phyloP scores from a whole-genome alignment of 163 green algal genomes.

The Picocystis sp. region DNA sequence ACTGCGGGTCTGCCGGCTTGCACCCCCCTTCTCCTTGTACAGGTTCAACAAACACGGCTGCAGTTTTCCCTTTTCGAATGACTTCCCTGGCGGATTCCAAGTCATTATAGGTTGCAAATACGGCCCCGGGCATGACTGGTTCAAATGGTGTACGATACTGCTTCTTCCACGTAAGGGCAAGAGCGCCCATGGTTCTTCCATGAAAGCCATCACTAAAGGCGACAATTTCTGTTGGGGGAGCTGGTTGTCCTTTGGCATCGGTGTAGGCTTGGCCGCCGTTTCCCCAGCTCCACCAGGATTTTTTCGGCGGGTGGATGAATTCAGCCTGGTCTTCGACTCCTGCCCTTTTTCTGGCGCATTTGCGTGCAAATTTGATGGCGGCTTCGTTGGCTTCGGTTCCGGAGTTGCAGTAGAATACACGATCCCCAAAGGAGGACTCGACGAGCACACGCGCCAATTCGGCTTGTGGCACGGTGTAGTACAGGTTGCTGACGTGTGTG shows the following conservation, averaged over 20 bases:
- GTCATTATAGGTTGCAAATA: constrained; percentile 70
- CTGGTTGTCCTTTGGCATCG: background rate
- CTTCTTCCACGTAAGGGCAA: constrained; percentile 78
- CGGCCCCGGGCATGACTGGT: constrained; percentile 68
- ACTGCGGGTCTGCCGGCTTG: constrained; percentile 31
- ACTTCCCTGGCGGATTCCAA: constrained; percentile 42
- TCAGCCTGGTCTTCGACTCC: too few species aligned
- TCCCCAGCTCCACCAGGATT: too few species aligned
- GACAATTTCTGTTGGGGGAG: constrained; percentile 65
- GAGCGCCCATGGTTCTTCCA: constrained; percentile 84
- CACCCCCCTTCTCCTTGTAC: constrained; percentile 64
- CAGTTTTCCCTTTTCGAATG: constrained; percentile 65
- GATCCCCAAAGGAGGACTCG: constrained; percentile 74
- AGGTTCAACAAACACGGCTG: constrained; percentile 91
- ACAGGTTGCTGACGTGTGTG: constrained; percentile 88
- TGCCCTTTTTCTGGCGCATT: constrained; percentile 53
- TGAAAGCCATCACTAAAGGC: constrained; percentile 89
- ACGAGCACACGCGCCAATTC: constrained; percentile 77
- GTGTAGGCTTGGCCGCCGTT: too few species aligned
- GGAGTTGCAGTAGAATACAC: constrained; percentile 87
- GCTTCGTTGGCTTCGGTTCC: constrained; percentile 94
- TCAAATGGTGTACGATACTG: constrained; percentile 66
- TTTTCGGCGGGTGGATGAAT: too few species aligned
- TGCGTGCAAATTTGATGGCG: constrained; percentile 96
- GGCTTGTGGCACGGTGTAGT: constrained; percentile 77